A percentile compares a stretch with the other conserved stretches of the same genome.
phyloP scores from a whole-genome alignment of 441 rosid genomes.

The Raphanus hybrid region DNA sequence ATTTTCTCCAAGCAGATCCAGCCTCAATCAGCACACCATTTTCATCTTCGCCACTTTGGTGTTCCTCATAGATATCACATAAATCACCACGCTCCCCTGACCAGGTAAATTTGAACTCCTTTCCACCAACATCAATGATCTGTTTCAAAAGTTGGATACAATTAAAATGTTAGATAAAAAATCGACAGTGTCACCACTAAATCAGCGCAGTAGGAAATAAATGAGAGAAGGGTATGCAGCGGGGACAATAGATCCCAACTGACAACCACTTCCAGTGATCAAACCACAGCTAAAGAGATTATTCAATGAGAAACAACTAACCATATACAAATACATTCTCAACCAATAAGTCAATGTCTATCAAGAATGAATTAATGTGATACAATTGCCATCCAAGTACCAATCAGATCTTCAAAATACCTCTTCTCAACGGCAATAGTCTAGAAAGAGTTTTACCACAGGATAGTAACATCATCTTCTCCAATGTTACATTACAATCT shows the following conservation, averaged over 20 bases:
- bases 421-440: background rate
- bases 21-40: conserved; percentile 92
- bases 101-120: conserved; percentile 97
- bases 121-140: conserved; percentile 95
- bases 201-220: conserved; percentile 5
- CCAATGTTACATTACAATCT: conserved; percentile 15
- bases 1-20: conserved; percentile 95
- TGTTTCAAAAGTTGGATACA: conserved; percentile 35
- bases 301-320: conserved; percentile 20
- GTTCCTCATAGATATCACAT: conserved; percentile 94
- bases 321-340: conserved; percentile 11
- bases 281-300: conserved; percentile 2
- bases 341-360: conserved; percentile 32
- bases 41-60: conserved; percentile 79
- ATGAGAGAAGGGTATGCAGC: background rate
- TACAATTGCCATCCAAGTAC: conserved; percentile 18
- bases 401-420: background rate
- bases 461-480: conserved; percentile 13
- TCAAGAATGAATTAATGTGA: conserved; percentile 27
- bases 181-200: conserved; percentile 21
- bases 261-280: conserved; percentile 14
- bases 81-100: conserved; percentile 81
- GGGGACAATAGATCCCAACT: conserved; percentile 2
- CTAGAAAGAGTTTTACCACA: background rate
- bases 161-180: conserved; percentile 6